phyloP scores from a whole-genome alignment of 2,329 filamentous ascomycete species.

The Orbilia brochopaga region DNA sequence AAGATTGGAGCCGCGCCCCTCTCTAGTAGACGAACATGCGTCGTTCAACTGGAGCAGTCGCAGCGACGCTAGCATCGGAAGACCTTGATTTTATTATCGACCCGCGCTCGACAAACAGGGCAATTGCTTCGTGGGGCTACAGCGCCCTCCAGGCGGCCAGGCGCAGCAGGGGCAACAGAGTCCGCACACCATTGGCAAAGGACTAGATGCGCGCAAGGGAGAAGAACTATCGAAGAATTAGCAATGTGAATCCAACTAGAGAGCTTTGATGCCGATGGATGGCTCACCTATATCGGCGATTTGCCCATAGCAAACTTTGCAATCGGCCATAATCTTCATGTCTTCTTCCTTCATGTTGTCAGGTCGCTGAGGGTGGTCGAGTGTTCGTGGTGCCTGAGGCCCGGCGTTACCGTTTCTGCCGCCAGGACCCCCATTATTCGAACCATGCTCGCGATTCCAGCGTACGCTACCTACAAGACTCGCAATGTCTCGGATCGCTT shows the following conservation, averaged over 20 bases:
- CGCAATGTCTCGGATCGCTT: conserved; percentile 41
- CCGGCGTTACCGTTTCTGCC: conserved; percentile 18
- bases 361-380: conserved; percentile 46
- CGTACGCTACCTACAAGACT: conserved; percentile 26
- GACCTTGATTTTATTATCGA: conserved; percentile 49
- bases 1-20: too few relatives aligned
- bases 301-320: conserved; percentile 49
- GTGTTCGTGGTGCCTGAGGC: conserved; percentile 15
- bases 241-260: neutral
- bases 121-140: conserved; percentile 47
- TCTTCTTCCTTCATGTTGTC: conserved; percentile 51
- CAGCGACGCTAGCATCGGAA: conserved; percentile 26
- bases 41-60: neutral
- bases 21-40: too few relatives aligned
- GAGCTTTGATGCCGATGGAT: neutral
- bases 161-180: conserved; percentile 36
- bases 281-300: conserved; percentile 48
- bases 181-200: conserved; percentile 50
- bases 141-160: conserved; percentile 29
- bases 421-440: neutral
- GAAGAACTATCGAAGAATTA: conserved; percentile 27
- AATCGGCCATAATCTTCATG: conserved; percentile 50
- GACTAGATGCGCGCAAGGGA: conserved; percentile 45
- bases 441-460: conserved; percentile 22
- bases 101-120: conserved; percentile 40